phyloP scores from a whole-genome alignment of 75 land plant genomes.

The Azolla pinnata region DNA sequence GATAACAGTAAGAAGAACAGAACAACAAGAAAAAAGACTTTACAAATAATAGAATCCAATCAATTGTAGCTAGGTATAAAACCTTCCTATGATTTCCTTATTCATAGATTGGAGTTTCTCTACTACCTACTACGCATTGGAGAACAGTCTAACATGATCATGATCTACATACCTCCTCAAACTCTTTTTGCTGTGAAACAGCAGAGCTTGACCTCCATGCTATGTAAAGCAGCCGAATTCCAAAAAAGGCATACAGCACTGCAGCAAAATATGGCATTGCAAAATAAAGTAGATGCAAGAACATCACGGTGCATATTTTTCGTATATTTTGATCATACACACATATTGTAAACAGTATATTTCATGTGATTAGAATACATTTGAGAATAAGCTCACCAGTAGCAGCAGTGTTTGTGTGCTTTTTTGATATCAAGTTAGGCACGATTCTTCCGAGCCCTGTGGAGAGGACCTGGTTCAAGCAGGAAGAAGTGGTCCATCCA shows the following conservation, averaged over 20 bases:
- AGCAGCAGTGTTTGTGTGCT: conserved; percentile 87
- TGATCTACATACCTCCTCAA: conserved; percentile 93
- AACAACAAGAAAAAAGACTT: no score
- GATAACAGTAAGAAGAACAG: no score
- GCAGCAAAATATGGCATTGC: no score
- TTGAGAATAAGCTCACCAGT: conserved; percentile 83
- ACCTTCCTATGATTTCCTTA: no score
- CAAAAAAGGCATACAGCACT: conserved; percentile 93
- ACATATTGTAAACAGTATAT: not conserved
- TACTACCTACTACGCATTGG: no score
- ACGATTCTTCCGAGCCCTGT: conserved; percentile 96
- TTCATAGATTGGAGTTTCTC: no score
- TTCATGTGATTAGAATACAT: no score
- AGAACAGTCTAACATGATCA: no score
- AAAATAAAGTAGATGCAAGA: no score
- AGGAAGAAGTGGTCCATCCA: not conserved
- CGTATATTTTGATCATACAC: conserved; percentile 5
- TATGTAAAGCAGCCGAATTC: conserved; percentile 83
- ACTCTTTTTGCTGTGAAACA: conserved; percentile 73
- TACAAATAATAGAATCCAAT: no score
- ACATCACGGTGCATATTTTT: not conserved
- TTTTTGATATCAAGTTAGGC: conserved; percentile 91
- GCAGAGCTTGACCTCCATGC: conserved; percentile 85
- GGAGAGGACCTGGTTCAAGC: conserved; percentile 56
- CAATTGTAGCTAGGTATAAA: no score